Evolutionary conservation across 176 grass and related monocot genomes (phyloP), one percentile per base, ranked within the genome.

Genomic region (Lolium rigidum): DNA sequence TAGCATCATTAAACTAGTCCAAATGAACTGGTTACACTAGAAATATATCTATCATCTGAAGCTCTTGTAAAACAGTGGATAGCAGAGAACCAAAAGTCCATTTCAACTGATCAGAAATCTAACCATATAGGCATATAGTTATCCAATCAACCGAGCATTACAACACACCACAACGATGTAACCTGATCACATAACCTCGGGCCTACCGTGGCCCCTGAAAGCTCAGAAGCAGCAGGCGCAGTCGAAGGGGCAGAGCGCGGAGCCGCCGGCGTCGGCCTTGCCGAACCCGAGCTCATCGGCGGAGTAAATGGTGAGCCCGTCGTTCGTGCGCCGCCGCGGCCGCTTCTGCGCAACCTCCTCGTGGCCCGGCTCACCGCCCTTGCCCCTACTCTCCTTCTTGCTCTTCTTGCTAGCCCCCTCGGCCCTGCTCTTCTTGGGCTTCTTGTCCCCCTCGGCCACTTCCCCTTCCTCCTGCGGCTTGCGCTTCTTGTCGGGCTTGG

Each of bases 201-300:
- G 31, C 37, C 22, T 28, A 1, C 61, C 3, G 49, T 46, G 43
- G 12, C 48, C 28, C 54, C 31, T 78, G 25, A 81, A 24, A 24
- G 57, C 77, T 92, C 79, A 96, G 84, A 96, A 96, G 89, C 94
- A 96, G 82, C 94, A 96, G 4, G 86, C 84, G 37, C 94, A 96
- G 74, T 96, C 91, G 25, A 96, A 96, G 37, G 94, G 94, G 78
- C 94, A 96, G 39, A 91, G 89, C 5, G 87, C 39, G 1, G 94
- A 90, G 73, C 89, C 91, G 20, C 94, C 89, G 2, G 91, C 94
- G 47, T 79, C 54, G 6, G 58, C 4, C 51, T 96, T 96, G 66
- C 91, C 94, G 65, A 96, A 90, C 17, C 91, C 94, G 31, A 96
- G 89, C 78, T 96, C 94, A 0, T 88, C 85, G 2, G 89, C 91